Evolutionary conservation across 805 yeast genomes (phyloP).

Genomic region (Nakazawaea anatomiae): DNA sequence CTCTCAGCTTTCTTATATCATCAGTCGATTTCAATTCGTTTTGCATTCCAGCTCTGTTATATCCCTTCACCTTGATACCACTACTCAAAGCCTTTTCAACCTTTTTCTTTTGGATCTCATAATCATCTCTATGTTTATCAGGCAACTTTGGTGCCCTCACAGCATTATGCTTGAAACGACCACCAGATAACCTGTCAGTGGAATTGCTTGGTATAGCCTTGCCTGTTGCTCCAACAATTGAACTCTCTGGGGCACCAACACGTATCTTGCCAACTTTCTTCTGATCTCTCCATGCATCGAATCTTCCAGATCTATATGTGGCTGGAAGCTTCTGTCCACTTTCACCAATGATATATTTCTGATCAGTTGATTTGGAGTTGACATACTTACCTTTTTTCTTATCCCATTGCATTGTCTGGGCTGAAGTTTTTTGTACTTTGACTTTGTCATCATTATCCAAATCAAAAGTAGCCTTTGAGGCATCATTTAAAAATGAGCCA

Average conservation of each 20-base stretch:
- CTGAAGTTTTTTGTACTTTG: constrained; percentile 57
- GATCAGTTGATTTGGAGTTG: constrained; percentile 71
- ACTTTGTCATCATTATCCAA: constrained; percentile 65
- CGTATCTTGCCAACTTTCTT: constrained; percentile 47
- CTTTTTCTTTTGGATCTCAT: constrained; percentile 71
- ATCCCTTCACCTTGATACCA: constrained; percentile 70
- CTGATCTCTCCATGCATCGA: constrained; percentile 83
- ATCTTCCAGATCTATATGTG: constrained; percentile 82
- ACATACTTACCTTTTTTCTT: constrained; percentile 86
- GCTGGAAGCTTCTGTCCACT: constrained; percentile 93
- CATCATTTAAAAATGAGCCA: constrained; percentile 73
- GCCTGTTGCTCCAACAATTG: constrained; percentile 22
- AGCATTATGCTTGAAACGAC: constrained; percentile 67
- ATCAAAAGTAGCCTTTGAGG: constrained; percentile 82
- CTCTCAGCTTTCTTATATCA: constrained; percentile 75
- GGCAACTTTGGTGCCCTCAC: constrained; percentile 82
- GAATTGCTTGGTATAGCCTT: constrained; percentile 27
- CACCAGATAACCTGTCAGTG: constrained; percentile 27
- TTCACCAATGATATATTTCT: constrained; percentile 89
- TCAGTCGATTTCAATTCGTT: constrained; percentile 64
- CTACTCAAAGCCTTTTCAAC: constrained; percentile 73
- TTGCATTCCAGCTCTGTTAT: constrained; percentile 37
- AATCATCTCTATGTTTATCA: constrained; percentile 88
- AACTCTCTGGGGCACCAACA: constrained; percentile 49
- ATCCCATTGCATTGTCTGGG: constrained; percentile 82